Evolutionary conservation across 2,329 filamentous ascomycete species (phyloP), one percentile per base, ranked within the genome.

Genomic region (Amesomyces nigricolor): DNA sequence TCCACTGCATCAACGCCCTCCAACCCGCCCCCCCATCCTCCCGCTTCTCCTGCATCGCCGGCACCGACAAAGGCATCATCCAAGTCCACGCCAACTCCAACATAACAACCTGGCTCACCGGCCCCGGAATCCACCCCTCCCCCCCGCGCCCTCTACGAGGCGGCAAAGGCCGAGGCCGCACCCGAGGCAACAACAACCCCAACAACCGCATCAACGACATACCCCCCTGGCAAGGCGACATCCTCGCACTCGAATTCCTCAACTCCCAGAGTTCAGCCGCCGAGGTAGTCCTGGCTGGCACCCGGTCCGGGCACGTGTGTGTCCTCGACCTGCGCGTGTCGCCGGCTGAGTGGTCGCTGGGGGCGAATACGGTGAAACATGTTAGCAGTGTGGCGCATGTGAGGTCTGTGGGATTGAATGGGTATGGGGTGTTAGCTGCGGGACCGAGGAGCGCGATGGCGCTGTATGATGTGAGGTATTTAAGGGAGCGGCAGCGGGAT

Each of bases 391-490:
- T 68, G 1, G 72, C 78, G 0, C 78, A 81, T 55, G 65, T 85
- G 32, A 73, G 72, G 35, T 73, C 76, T 51, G 62, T 83, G 2
- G 74, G 75, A 47, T 66, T 68, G 8, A 68, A 81, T 61, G 75
- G 78, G 7, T 68, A 81, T 61, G 75, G 78, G 44, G 68, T 84
- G 17, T 68, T 86, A 2, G 77, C 78, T 3, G 75, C 79, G 0
- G 80, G 81, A 1, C 67, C 82, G 2, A 62, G 68, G 32, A 73
- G 72, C 63, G 70, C 64, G 51, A 78, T 86, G 70, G 71, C 72
- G 1, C 67, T 84, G 5, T 86, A 83, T 62, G 83, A 86, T 59
- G 58, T 79, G 32, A 79, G 83, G 1, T 81, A 73, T 60, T 50
- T 53, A 32, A 35, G 26, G 39, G 39, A 19, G 40, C 35, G 26